Evolutionary conservation across 371 early-diverging fungal species (phyloP).

Genomic region (Mortierella sp.): DNA sequence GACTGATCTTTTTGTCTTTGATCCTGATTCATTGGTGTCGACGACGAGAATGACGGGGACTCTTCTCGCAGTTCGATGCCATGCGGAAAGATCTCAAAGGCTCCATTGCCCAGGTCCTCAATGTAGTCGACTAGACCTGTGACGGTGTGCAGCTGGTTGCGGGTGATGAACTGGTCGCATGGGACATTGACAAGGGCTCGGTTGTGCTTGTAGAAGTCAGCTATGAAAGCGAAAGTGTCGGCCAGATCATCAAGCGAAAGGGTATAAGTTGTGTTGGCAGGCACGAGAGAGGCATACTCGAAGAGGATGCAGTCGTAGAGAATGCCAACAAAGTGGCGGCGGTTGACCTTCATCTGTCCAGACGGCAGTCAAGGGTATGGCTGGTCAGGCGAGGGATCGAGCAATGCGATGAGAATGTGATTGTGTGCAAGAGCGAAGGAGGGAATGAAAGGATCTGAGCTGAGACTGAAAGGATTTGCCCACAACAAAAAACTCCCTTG

Average conservation of each 20-base stretch:
- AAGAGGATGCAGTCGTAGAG: constrained; percentile 48
- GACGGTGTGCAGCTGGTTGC: constrained; percentile 48
- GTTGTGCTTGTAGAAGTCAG: constrained; percentile 48
- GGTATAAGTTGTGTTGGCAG: constrained; percentile 1
- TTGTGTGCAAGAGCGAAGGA: no score
- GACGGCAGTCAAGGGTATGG: no score
- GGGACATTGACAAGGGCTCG: constrained; percentile 38
- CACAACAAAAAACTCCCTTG: no score
- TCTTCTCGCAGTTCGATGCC: constrained; percentile 37
- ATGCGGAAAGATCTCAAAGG: constrained; percentile 34
- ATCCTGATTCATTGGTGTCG: constrained; percentile 24
- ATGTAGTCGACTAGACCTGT: constrained; percentile 39
- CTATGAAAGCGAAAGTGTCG: constrained; percentile 40
- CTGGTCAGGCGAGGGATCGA: no score
- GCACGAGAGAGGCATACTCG: constrained; percentile 33
- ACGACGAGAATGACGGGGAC: constrained; percentile 30
- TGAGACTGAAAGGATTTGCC: no score
- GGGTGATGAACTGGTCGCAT: constrained; percentile 44
- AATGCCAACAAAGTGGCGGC: constrained; percentile 41
- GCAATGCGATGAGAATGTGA: no score
- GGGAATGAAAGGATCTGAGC: no score
- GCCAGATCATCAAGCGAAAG: constrained; percentile 42
- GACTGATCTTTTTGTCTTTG: constrained; percentile 2
- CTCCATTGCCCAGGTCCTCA: constrained; percentile 29
- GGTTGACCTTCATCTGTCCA: constrained; percentile 52